Evolutionary conservation across 164 flowering plant species (phyloP).

Genomic region (grape (Vitis vinifera)): ASM3070453v1 NC_081815.1:1568001-1568500

Average conservation of each 20-base stretch:
- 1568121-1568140: slow-evolving; percentile 6
- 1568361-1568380: too few relatives aligned
- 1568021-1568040: slow-evolving; percentile 3
- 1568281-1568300: too few relatives aligned
- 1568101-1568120: slow-evolving; percentile 1
- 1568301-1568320: too few relatives aligned
- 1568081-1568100: background rate
- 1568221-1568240: slow-evolving; percentile 50
- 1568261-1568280: too few relatives aligned
- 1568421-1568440: too few relatives aligned
- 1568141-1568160: slow-evolving; percentile 68
- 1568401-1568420: too few relatives aligned
- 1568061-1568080: background rate
- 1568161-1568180: slow-evolving; percentile 72
- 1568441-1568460: too few relatives aligned
- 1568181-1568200: slow-evolving; percentile 78
- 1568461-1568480: too few relatives aligned
- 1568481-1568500: too few relatives aligned
- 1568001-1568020: slow-evolving; percentile 92
- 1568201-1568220: slow-evolving; percentile 51
- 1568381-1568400: too few relatives aligned
- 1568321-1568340: too few relatives aligned
- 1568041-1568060: background rate
- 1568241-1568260: background rate
- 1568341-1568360: too few relatives aligned